Evolutionary conservation across 805 yeast genomes (phyloP), one percentile per base, ranked within the genome.

Genomic region (Cyberlindnera subsufficiens): DNA sequence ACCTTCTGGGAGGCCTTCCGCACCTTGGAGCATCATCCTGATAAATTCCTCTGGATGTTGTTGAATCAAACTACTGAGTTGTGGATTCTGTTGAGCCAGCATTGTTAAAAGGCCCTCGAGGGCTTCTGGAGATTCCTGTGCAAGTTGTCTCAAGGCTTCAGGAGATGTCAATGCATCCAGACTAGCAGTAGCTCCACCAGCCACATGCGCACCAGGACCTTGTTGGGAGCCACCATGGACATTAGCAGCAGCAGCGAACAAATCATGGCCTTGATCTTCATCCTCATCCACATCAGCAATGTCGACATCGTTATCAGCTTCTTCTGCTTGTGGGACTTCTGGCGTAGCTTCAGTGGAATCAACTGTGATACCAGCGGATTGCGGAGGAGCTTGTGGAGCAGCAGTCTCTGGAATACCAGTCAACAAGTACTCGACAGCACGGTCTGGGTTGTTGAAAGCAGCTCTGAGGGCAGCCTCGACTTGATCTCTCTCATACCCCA

Each of bases 371-470:
- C 10, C 27, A 22, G 27, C 27, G 2, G 27, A 22, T 22, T 53
- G 45, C 30, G 51, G 54, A 14, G 54, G 59, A 18, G 53, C 52
- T 15, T 56, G 51, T 37, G 64, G 67, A 15, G 59, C 67, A 49
- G 64, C 46, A 36, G 74, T 61, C 55, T 82, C 91, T 18, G 96
- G 96, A 35, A 91, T 77, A 3, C 97, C 98, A 37, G 90, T 87
- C 51, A 93, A 69, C 39, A 93, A 71, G 62, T 91, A 90, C 62
- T 93, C 99, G 13, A 93, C 98, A 0, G 99, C 99, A 56, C 99
- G 80, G 61, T 91, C 98, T 17, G 99, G 98, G 65, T 93, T 90
- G 67, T 91, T 91, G 69, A 80, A 93, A 1, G 99, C 98, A 14
- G 96, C 96, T 54, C 95, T 80, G 61, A 93, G 69, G 0, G 99